Evolutionary conservation across 352 stramenopile genomes (phyloP).

Genomic region (Globisporangium parvum): DNA sequence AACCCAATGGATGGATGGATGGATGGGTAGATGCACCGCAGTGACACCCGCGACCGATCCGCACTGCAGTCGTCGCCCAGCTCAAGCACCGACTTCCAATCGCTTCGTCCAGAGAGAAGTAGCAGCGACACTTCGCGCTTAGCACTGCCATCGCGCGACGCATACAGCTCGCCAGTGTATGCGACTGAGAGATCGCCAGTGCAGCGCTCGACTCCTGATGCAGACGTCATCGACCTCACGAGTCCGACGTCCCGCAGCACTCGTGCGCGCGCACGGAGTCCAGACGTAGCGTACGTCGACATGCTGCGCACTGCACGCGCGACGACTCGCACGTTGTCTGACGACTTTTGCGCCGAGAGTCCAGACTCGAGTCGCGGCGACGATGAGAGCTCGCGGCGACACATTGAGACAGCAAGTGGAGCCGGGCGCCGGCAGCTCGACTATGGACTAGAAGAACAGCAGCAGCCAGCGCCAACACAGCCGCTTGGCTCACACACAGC

Average conservation of each 20-base stretch:
- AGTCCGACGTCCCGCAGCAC: conserved; percentile 23
- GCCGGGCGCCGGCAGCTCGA: conserved; percentile 28
- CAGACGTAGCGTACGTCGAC: background rate
- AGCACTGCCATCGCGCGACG: background rate
- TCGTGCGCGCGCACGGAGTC: background rate
- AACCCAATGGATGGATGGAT: background rate
- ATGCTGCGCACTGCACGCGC: background rate
- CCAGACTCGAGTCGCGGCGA: conserved; percentile 23
- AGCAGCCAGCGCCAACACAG: background rate
- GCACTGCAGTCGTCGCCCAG: no score
- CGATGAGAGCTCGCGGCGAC: background rate
- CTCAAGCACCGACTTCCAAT: background rate
- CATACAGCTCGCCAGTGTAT: conserved; percentile 1
- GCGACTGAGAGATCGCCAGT: background rate
- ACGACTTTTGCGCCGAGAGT: conserved; percentile 57
- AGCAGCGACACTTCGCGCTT: background rate
- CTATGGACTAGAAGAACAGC: conserved; percentile 19
- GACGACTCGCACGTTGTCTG: conserved; percentile 11
- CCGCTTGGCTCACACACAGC: background rate
- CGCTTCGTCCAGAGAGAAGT: background rate
- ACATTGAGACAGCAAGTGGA: conserved; percentile 1
- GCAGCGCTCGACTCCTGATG: conserved; percentile 9
- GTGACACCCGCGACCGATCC: background rate
- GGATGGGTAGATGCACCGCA: background rate
- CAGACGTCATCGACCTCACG: conserved; percentile 55